phyloP scores from a whole-genome alignment of 1,284 basidiomycete species.

The Volvariella surrecta region DNA sequence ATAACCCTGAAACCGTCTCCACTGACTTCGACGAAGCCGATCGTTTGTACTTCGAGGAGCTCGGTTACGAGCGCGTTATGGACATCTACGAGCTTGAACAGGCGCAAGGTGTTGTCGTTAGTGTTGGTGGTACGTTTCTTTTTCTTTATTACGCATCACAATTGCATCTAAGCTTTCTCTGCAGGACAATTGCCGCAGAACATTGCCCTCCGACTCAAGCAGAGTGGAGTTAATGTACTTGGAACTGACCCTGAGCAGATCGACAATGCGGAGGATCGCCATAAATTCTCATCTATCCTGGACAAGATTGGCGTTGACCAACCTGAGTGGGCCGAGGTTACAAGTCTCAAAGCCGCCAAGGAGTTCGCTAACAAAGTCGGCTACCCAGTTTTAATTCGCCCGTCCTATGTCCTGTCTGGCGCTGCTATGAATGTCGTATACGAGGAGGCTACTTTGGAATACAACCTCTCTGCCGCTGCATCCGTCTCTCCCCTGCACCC shows the following conservation, averaged over 20 bases:
- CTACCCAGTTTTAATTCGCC: conserved; percentile 89
- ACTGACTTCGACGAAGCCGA: conserved; percentile 99
- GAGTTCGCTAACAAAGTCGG: conserved; percentile 83
- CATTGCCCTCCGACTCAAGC: conserved; percentile 92
- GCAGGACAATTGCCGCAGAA: conserved; percentile 94
- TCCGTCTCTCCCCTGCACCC: conserved; percentile 96
- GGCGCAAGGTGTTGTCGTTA: conserved; percentile 91
- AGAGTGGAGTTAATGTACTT: conserved; percentile 86
- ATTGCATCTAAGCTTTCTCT: conserved; percentile 5
- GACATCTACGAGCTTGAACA: conserved; percentile 98
- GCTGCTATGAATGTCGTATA: conserved; percentile 99
- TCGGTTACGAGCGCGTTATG: conserved; percentile 98
- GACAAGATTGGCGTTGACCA: conserved; percentile 96
- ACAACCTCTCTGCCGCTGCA: conserved; percentile 92
- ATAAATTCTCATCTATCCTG: conserved; percentile 97
- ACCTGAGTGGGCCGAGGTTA: conserved; percentile 93
- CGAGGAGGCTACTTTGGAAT: conserved; percentile 83
- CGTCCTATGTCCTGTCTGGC: conserved; percentile 96
- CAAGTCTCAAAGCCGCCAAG: conserved; percentile 85
- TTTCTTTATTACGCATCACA: conserved; percentile 7
- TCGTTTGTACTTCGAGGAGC: conserved; percentile 96
- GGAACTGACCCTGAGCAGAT: conserved; percentile 96
- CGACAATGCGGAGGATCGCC: conserved; percentile 96
- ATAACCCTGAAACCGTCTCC: conserved; percentile 99
- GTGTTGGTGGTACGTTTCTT: conserved; percentile 91